Base-by-base conservation (phyloP, 257 asterid genomes). In the Perilla frutescens region DNA sequence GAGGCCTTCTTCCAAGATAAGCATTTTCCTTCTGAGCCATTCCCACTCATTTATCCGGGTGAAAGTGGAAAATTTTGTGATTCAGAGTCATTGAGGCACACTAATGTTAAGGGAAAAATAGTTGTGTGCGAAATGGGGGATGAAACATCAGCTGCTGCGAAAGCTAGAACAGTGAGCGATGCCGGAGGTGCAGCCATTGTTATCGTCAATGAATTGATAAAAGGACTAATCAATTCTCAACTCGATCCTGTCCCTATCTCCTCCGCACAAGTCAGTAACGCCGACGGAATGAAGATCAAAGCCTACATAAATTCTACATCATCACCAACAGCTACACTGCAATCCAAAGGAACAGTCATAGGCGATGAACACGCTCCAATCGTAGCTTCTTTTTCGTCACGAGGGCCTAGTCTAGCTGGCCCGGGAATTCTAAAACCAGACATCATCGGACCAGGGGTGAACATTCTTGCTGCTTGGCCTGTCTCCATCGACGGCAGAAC, bases 101-200 rank as follows among this genome's bases (percentile, higher is more conserved):
- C 31, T 4, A 34, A 72, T 26, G 60, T 76, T 40, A 54, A 3
- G 60, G 87, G 88, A 4, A 86, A 84, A 71, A 75, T 87, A 34
- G 76, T 82, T 2, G 1, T 82, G 12, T 87, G 89, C n/a, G 4
- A 29, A 59, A 20, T 9, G 4, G 51, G 13, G n/a, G 12, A 1
- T 1, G 60, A 1, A 1, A 36, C 39, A 44, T 11, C 43, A 9
- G 32, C 12, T 15, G 26, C 36, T 2, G 3, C 8, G 3, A 37
- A 47, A 41, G 7, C 48, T 9, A 71, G 0, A 0, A 66, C 66
- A 0, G 84, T 75, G 5, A 79, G 63, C 13, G 36, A 60, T 13
- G 83, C 75, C 0, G 80, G 87, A 4, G 84, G 74, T 7, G 82
- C 72, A 1, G 90, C 80, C 11, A 75, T 86, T 81, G 69, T 86